Evolutionary conservation across 2,329 filamentous ascomycete genomes (phyloP).

Genomic region (Phoma herbarum): DNA sequence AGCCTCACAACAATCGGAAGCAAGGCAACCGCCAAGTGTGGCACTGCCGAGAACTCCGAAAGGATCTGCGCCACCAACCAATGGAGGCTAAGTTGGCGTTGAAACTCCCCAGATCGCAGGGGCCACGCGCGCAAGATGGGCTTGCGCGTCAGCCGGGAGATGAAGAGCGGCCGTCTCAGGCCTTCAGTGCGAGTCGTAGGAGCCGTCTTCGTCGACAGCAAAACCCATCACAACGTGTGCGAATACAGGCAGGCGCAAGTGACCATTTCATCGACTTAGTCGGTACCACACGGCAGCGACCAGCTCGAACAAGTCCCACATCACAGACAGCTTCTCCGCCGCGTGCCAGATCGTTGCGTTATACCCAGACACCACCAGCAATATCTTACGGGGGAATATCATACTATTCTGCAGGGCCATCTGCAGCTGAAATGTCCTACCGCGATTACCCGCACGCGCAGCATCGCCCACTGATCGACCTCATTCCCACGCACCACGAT

Average conservation of each 20-base stretch:
- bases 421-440: conserved; percentile 35
- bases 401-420: background rate
- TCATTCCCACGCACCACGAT: conserved; percentile 37
- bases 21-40: conserved; percentile 12
- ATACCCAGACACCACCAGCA: background rate
- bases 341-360: background rate
- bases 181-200: conserved; percentile 4
- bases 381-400: conserved; percentile 2
- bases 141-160: conserved; percentile 14
- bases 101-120: conserved; percentile 14
- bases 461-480: conserved; percentile 43
- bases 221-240: background rate
- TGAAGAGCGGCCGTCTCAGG: conserved; percentile 7
- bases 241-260: conserved; percentile 7
- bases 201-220: conserved; percentile 3
- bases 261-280: conserved; percentile 4
- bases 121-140: conserved; percentile 11
- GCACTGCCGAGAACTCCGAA: conserved; percentile 18
- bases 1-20: background rate
- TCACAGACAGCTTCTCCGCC: background rate
- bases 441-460: conserved; percentile 31
- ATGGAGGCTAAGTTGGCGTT: conserved; percentile 14
- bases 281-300: conserved; percentile 9
- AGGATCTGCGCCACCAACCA: conserved; percentile 18
- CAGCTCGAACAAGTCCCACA: conserved; percentile 1